Evolutionary conservation across 2,329 filamentous ascomycete genomes (phyloP).

Genomic region (Tricladium varicosporioides): DNA sequence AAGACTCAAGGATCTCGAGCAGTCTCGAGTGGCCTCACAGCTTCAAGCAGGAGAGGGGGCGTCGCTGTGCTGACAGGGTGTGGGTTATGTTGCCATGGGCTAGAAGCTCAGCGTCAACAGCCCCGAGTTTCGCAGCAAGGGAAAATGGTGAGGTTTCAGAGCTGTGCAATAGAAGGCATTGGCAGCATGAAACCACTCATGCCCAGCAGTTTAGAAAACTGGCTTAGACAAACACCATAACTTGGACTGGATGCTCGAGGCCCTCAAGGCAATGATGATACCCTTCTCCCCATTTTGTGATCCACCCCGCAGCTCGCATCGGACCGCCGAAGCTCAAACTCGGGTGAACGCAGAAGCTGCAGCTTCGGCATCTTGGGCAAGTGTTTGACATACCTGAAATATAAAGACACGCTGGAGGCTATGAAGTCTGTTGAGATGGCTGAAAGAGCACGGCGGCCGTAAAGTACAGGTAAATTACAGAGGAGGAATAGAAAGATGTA

Average conservation of each 20-base stretch:
- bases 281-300: background rate
- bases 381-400: background rate
- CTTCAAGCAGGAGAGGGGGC: background rate
- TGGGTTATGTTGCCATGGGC: background rate
- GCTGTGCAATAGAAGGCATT: background rate
- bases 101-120: background rate
- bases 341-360: slow-evolving; percentile 1
- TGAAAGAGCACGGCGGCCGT: background rate
- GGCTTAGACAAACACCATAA: background rate
- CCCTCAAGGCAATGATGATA: background rate
- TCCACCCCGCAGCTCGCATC: slow-evolving; percentile 13
- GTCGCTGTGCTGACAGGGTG: background rate
- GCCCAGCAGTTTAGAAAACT: background rate
- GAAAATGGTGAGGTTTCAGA: background rate
- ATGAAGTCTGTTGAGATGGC: background rate
- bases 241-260: background rate
- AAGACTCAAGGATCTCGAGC: background rate
- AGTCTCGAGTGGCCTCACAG: background rate
- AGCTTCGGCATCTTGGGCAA: background rate
- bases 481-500: background rate
- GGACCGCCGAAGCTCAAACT: background rate
- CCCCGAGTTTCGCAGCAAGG: background rate
- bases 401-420: background rate
- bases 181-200: no score
- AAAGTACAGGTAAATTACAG: slow-evolving; percentile 6